Base-by-base conservation (phyloP, 306 rosid species). In the Quercus cerris region DNA sequence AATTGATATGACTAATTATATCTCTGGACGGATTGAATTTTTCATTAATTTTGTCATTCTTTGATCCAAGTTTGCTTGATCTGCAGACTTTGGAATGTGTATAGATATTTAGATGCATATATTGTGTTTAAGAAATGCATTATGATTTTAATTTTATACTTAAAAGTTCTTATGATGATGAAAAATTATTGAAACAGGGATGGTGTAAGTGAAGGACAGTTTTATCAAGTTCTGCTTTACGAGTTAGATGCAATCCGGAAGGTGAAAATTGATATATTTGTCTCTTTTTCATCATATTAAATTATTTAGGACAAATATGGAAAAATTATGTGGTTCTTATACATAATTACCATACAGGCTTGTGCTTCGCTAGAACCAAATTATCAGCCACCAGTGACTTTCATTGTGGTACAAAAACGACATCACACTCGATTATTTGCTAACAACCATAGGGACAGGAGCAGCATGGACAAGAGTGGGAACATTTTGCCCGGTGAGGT, bases 171-270 rank as follows among this genome's bases (percentile, higher is more conserved):
- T 25, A 9, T 56, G 27, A 52, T 79, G 46, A 46, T 55, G 31
- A 58, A 49, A 54, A 19, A 70, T n/a, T 51, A 81, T 83, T 78
- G 70, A 81, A 66, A 73, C 87, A 94, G 98, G 92, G 98, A 94
- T 17, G 98, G 98, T 38, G 98, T 94, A 18, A 94, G 98, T 57
- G 98, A 94, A 87, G 98, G 98, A 59, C 98, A 94, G 56, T 91
- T 94, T 85, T 94, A 94, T 81, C 98, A 94, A 85, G 97, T 94
- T 66, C 83, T 94, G 46, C 98, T 94, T 63, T 91, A 87, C 52
- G 98, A 94, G 88, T 81, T 94, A 31, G 98, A 91, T 79, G 98
- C 98, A 5, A 94, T 94, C 77, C 85, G 97, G 85, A 94, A 94
- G 98, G 98, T 94, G 71, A 78, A 73, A 33, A 38, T 62, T 61